Evolutionary conservation across 768 basidiomycete genomes (phyloP).

Genomic region (Hypholoma fasciculare): DNA sequence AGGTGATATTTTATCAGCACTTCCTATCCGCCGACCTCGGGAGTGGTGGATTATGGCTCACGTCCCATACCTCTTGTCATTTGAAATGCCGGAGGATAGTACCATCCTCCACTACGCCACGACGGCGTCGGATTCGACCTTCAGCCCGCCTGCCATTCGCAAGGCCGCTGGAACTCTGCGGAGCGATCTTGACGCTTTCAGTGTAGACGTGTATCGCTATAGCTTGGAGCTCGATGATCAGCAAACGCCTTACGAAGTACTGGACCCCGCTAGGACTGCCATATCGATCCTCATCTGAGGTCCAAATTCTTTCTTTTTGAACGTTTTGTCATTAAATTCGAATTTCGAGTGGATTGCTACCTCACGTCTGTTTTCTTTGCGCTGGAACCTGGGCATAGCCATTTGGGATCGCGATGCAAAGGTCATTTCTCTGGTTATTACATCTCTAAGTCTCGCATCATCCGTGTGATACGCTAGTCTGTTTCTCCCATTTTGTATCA

Average conservation of each 20-base stretch:
- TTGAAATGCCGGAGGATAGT: conserved; percentile 21
- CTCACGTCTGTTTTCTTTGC: no score
- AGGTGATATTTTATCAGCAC: conserved; percentile 18
- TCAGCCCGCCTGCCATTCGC: conserved; percentile 5
- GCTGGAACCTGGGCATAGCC: no score
- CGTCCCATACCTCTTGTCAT: conserved; percentile 27
- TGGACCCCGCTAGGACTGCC: conserved; percentile 25
- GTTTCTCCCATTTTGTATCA: no score
- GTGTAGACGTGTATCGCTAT: conserved; percentile 9
- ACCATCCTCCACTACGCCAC: conserved; percentile 20
- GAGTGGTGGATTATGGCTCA: conserved; percentile 29
- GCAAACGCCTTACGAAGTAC: conserved; percentile 24
- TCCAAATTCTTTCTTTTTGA: background rate
- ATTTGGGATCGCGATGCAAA: no score
- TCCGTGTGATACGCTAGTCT: no score
- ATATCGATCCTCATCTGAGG: conserved; percentile 26
- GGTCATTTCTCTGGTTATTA: no score
- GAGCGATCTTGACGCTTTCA: conserved; percentile 19
- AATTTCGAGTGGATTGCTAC: background rate
- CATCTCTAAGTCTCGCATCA: no score
- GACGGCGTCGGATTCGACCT: conserved; percentile 1
- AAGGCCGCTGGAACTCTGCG: conserved; percentile 23
- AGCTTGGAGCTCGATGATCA: conserved; percentile 28
- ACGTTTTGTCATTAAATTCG: background rate
- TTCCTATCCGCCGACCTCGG: conserved; percentile 20